Evolutionary conservation across 2,329 filamentous ascomycete genomes (phyloP), one percentile per base, ranked within the genome.

Genomic region (Trichoderma sp.): DNA sequence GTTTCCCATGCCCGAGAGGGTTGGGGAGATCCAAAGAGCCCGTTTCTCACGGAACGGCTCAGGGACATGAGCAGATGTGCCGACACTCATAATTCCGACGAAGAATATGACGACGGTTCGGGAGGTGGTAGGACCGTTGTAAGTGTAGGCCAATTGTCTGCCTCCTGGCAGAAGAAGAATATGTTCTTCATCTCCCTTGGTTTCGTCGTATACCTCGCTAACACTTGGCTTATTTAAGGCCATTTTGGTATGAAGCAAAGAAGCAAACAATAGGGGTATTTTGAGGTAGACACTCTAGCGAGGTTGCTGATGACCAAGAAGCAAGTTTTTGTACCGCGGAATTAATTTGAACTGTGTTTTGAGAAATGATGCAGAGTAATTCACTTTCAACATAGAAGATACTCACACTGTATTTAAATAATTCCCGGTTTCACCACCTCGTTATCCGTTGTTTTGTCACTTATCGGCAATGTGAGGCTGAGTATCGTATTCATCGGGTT

Each of bases 101-200:
- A 79, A 80, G 75, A 80, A 80, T 29, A 80, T 38, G 56, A 80
- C 31, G 29, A 79, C 50, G 33, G 72, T 78, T 8, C 76, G 77
- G 2, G 78, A 76, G 2, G 53, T 33, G 6, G 60, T 35, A 3
- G 79, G 79, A 2, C 79, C 79, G 38, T 79, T 80, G 75, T 76
- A 68, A 12, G 79, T 77, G 66, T 78, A 80, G 12, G 79, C 79
- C 1, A 80, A 41, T n/a, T 79, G 77, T 18, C 79, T 68, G 24
- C 33, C 60, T 41, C 65, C 41, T 8, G 74, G 53, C 1, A 79
- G 71, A 29, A 8, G n/a, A 4, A 79, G 75, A 29, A 79, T 9
- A 6, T 60, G 66, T 24, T 69, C 66, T 27, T 69, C 50, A 12
- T 60, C 50, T 9, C 50, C 66, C 6, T 60, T 59, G 2, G 1